Percentiles rank a stretch among this genome's conserved stretches.
phyloP scores from a whole-genome alignment of 1,139 yeast species.

The Yamadazyma atmosphaerica region DNA sequence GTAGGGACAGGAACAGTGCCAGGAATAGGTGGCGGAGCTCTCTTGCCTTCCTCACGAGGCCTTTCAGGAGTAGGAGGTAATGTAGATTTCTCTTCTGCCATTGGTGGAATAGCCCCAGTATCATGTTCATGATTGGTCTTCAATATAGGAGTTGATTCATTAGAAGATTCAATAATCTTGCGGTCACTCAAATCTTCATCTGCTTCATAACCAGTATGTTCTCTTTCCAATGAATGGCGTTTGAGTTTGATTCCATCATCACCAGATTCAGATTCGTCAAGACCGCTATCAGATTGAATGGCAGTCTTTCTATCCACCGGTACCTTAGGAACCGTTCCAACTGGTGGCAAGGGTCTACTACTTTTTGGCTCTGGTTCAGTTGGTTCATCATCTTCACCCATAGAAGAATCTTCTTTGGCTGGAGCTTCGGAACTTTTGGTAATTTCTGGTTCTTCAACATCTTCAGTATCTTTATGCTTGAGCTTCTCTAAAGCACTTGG shows the following conservation, averaged over 20 bases:
- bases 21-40: constrained; percentile 3
- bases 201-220: constrained; percentile 46
- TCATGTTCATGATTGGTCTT: constrained; percentile 4
- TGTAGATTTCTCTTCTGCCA: constrained; percentile 10
- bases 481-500: constrained; percentile 15
- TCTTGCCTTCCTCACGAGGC: background rate
- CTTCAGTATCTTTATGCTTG: constrained; percentile 5
- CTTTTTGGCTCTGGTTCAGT: constrained; percentile 11
- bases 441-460: constrained; percentile 2
- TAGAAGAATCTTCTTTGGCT: constrained; percentile 13
- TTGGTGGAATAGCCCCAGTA: constrained; percentile 14
- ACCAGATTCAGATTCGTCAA: constrained; percentile 6
- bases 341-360: constrained; percentile 11
- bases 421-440: constrained; percentile 7
- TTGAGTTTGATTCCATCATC: constrained; percentile 3
- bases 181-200: constrained; percentile 44
- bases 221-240: constrained; percentile 24
- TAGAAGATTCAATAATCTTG: constrained; percentile 4
- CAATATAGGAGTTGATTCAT: constrained; percentile 14
- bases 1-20: background rate
- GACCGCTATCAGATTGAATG: constrained; percentile 16
- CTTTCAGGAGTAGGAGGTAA: constrained; percentile 4
- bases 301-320: constrained; percentile 18
- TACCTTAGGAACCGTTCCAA: constrained; percentile 5
- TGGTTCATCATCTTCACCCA: constrained; percentile 17